Percentiles rank a stretch among this genome's conserved stretches.
These are phyloP conservation scores for Candida sp. DNA, from an alignment of 1,139 yeast genomes.

Conservation along the genomic window DNA sequence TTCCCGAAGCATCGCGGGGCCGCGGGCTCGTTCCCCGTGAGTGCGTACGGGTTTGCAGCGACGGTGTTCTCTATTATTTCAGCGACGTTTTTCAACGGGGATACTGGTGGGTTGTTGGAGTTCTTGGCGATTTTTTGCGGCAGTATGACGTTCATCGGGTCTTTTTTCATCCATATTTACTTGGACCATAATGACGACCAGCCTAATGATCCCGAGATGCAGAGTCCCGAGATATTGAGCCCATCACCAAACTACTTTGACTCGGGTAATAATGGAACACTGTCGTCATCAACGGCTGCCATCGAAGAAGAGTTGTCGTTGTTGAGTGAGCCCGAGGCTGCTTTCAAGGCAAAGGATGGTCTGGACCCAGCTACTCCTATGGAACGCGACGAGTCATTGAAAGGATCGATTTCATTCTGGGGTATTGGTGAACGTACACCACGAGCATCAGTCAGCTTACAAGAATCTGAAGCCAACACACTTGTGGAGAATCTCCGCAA, in stretches of 20 bases:
- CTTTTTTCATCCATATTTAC: constrained; percentile 41
- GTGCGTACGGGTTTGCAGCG: constrained; percentile 58
- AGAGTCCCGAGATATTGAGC: constrained; percentile 7
- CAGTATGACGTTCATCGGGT: constrained; percentile 35
- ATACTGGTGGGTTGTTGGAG: constrained; percentile 44
- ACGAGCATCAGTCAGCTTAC: constrained; percentile 22
- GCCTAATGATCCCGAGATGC: constrained; percentile 11
- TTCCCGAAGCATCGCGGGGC: constrained; percentile 74
- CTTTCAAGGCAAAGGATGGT: not conserved
- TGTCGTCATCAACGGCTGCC: not conserved
- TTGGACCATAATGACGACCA: constrained; percentile 23
- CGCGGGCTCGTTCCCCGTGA: constrained; percentile 68
- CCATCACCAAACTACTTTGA: constrained; percentile 3
- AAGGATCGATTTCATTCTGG: constrained; percentile 47
- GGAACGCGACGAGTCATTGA: constrained; percentile 20
- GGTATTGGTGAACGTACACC: constrained; percentile 29
- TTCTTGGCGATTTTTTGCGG: constrained; percentile 46
- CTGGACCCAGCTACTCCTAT: constrained; percentile 6
- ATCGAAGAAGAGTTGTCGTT: constrained; percentile 2
- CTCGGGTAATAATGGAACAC: not conserved
- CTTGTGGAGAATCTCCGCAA: constrained; percentile 6
- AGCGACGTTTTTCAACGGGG: constrained; percentile 44
- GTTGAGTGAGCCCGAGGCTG: not conserved
- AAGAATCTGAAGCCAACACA: constrained; percentile 12
- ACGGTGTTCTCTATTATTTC: constrained; percentile 49